Evolutionary conservation across 2,329 filamentous ascomycete species (phyloP).

Genomic region (Calonectria henricotiae): DNA sequence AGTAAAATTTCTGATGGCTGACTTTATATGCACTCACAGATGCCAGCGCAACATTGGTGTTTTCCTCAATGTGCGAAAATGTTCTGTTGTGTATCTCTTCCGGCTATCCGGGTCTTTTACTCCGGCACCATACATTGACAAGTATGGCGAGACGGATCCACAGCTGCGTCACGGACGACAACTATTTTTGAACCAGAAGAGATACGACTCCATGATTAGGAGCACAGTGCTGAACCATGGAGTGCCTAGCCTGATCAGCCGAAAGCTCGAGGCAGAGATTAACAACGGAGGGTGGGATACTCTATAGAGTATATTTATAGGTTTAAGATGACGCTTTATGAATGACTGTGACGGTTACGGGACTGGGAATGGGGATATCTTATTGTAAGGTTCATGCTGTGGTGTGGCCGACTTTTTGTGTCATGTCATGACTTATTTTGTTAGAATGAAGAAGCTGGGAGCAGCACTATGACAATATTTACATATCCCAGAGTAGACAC

Average conservation of each 20-base stretch:
- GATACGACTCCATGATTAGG: constrained; percentile 91
- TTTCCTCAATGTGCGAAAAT: constrained; percentile 97
- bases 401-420: constrained; percentile 11
- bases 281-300: constrained; percentile 99
- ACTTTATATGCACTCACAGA: constrained; percentile 63
- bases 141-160: constrained; percentile 96
- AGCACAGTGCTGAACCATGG: constrained; percentile 90
- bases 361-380: neutral
- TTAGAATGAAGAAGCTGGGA: constrained; percentile 18
- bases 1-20: neutral
- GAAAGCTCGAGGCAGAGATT: constrained; percentile 93
- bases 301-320: constrained; percentile 47
- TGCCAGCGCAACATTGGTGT: constrained; percentile 93
- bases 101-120: constrained; percentile 86
- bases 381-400: neutral
- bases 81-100: constrained; percentile 91
- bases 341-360: neutral
- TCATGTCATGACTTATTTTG: constrained; percentile 1
- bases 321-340: constrained; percentile 16
- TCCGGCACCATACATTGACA: constrained; percentile 93
- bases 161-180: constrained; percentile 90
- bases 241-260: constrained; percentile 89
- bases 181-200: constrained; percentile 91
- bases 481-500: neutral
- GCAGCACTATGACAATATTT: neutral